Conservation (phyloP, 176 grass and related monocot species). For the Carex littledalei region DNA sequence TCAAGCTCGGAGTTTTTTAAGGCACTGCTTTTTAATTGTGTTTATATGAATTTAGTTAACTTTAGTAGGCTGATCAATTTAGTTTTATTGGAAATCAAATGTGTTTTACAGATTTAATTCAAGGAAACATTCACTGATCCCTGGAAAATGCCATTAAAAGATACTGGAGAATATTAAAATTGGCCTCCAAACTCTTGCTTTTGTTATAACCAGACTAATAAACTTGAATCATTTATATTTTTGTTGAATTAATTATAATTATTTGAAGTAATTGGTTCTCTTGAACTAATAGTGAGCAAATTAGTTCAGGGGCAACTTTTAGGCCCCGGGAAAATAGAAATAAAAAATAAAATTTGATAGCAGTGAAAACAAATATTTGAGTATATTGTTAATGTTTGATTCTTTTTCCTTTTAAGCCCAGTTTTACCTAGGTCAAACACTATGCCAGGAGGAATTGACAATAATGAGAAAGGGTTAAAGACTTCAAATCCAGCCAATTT, state of each 20-base stretch:
- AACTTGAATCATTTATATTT: not conserved
- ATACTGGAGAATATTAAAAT: no score
- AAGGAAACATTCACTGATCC: not conserved
- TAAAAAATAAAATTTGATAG: not conserved
- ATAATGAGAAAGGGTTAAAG: constrained; percentile 37
- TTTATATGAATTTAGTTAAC: not conserved
- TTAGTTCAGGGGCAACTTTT: not conserved
- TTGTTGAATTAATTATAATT: not conserved
- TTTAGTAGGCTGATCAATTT: not conserved
- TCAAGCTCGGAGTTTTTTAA: not conserved
- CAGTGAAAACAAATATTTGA: not conserved
- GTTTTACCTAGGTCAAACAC: constrained; percentile 37
- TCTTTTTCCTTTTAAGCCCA: constrained; percentile 3
- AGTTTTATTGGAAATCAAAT: not conserved
- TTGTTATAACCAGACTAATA: no score
- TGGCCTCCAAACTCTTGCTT: no score
- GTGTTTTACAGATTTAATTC: not conserved
- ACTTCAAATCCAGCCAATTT: constrained; percentile 30
- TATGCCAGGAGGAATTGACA: constrained; percentile 39
- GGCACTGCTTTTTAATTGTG: not conserved
- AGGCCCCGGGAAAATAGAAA: not conserved
- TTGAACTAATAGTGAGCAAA: not conserved
- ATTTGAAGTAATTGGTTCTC: not conserved
- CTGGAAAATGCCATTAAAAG: not conserved
- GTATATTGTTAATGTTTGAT: constrained; percentile 2